Evolutionary conservation across 495 filamentous ascomycete genomes (phyloP).

Genomic region (Neurospora hispaniola): DNA sequence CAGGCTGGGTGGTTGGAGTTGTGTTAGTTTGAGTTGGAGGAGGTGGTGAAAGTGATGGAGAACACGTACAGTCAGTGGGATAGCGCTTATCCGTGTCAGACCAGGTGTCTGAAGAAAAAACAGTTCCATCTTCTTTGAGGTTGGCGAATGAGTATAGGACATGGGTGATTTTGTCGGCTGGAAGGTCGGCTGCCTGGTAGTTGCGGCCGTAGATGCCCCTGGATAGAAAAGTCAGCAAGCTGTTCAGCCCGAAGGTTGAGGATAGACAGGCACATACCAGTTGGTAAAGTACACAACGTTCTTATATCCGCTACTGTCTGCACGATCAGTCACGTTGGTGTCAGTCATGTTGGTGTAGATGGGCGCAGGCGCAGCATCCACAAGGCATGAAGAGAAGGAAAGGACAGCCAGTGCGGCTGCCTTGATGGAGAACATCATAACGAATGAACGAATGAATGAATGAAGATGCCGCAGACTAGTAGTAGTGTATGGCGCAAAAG

Average conservation of each 20-base stretch:
- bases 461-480: neutral
- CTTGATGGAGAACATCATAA: neutral
- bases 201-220: constrained; percentile 80
- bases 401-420: constrained; percentile 10
- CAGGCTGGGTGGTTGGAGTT: constrained; percentile 29
- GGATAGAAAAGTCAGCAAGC: constrained; percentile 4
- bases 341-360: too few species aligned
- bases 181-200: constrained; percentile 71
- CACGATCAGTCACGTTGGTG: too few species aligned
- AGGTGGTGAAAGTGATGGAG: neutral
- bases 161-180: constrained; percentile 71
- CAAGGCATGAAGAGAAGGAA: constrained; percentile 8
- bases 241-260: neutral
- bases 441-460: too few species aligned
- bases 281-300: constrained; percentile 40
- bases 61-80: constrained; percentile 30
- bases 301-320: constrained; percentile 15
- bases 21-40: too few species aligned
- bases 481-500: too few species aligned
- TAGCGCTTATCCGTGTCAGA: constrained; percentile 74
- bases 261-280: constrained; percentile 20
- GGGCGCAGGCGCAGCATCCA: neutral
- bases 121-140: constrained; percentile 67
- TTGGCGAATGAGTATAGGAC: constrained; percentile 88
- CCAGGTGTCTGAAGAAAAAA: constrained; percentile 50